Conservation (phyloP, 768 basidiomycete genomes). For the Multifurca ochricompacta region DNA sequence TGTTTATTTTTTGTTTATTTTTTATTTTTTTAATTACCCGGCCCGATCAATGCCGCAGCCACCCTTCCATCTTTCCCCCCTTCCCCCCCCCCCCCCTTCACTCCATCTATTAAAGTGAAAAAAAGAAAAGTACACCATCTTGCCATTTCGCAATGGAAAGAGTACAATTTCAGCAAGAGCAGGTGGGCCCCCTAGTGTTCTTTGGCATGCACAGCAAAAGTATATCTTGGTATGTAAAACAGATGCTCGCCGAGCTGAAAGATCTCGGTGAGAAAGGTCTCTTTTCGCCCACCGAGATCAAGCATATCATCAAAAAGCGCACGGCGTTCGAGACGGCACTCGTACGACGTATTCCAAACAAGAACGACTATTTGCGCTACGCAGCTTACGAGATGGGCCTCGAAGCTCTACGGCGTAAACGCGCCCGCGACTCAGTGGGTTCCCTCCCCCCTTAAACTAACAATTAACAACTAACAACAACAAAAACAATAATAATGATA, state of each 20-base stretch:
- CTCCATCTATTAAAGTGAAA: too few relatives aligned
- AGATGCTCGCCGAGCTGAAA: slow-evolving; percentile 95
- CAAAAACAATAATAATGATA: neutral
- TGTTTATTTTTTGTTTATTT: neutral
- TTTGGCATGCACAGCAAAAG: neutral
- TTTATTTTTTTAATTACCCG: neutral
- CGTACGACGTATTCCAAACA: slow-evolving; percentile 75
- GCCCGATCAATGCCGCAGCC: neutral
- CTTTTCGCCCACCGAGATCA: slow-evolving; percentile 78
- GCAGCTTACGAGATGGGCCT: slow-evolving; percentile 87
- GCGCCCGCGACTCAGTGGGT: slow-evolving; percentile 64
- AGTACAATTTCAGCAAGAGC: slow-evolving; percentile 91
- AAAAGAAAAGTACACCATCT: too few relatives aligned
- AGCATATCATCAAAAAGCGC: slow-evolving; percentile 76
- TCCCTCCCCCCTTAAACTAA: neutral
- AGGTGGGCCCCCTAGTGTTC: slow-evolving; percentile 34
- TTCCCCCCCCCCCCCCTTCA: neutral
- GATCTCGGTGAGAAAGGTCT: slow-evolving; percentile 80
- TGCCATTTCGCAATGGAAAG: slow-evolving; percentile 60
- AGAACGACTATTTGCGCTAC: slow-evolving; percentile 85
- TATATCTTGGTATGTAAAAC: neutral
- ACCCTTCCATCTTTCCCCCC: neutral
- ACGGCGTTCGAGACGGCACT: slow-evolving; percentile 79
- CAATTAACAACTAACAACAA: slow-evolving; percentile 1
- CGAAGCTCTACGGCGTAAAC: slow-evolving; percentile 71